Conservation (phyloP, 2,329 filamentous ascomycete species). For the Cordyceps pruinosa region DNA sequence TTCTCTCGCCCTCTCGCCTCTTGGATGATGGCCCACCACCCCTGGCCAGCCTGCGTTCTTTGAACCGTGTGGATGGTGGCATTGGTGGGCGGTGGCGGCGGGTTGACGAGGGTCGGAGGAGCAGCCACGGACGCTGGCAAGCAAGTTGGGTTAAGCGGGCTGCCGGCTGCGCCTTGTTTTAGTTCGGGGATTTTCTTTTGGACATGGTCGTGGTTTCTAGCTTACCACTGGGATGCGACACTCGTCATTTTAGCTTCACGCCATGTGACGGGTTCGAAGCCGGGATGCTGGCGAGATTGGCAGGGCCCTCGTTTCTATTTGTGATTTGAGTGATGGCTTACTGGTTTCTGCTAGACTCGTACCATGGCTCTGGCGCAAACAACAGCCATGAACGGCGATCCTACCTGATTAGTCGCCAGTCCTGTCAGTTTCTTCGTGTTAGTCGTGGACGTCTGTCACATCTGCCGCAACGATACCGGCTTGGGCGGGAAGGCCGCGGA, state of each 20-base stretch:
- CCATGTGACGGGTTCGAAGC: background rate
- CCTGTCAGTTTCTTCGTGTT: background rate
- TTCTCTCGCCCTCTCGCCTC: background rate
- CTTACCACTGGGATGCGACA: background rate
- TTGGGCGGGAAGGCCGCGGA: background rate
- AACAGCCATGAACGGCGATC: slow-evolving; percentile 7
- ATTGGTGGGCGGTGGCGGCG: background rate
- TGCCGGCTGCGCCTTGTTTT: slow-evolving; percentile 10
- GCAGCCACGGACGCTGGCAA: no score
- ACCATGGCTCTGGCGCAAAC: slow-evolving; percentile 2
- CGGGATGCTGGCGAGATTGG: background rate
- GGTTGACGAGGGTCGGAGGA: background rate
- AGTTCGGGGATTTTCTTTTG: slow-evolving; percentile 4
- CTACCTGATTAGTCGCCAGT: background rate
- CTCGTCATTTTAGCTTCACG: slow-evolving; percentile 7
- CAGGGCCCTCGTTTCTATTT: background rate
- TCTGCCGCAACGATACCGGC: background rate
- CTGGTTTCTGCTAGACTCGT: background rate
- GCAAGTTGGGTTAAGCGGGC: background rate
- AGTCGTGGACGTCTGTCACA: background rate
- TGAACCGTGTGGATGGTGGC: background rate
- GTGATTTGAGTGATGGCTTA: background rate
- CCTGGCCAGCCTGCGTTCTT: background rate
- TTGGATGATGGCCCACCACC: background rate
- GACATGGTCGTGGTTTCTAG: background rate